phyloP scores from a whole-genome alignment of 768 basidiomycete genomes.

The Russula lepida region DNA sequence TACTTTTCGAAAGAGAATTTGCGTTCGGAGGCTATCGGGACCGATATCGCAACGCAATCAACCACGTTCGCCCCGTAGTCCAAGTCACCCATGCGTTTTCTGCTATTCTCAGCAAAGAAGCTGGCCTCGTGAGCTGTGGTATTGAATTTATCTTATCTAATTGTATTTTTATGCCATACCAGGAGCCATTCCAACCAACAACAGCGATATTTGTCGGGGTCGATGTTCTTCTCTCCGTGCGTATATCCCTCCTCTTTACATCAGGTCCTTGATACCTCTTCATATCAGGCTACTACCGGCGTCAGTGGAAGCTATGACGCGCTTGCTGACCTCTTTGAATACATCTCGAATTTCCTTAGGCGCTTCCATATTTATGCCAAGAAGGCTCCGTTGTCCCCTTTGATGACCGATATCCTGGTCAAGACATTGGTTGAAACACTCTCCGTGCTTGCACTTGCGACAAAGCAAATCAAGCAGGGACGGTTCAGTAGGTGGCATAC shows the following conservation, averaged over 20 bases:
- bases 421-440: background rate
- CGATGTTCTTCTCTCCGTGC: background rate
- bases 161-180: background rate
- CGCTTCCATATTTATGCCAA: background rate
- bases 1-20: background rate
- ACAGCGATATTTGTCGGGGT: background rate
- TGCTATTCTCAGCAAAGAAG: background rate
- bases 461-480: background rate
- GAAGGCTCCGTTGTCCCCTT: background rate
- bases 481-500: background rate
- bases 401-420: background rate
- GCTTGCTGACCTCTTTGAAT: background rate
- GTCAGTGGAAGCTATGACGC: background rate
- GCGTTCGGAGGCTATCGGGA: background rate
- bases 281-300: background rate
- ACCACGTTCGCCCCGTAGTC: background rate
- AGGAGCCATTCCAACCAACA: background rate
- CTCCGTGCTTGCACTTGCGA: background rate
- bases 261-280: background rate
- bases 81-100: background rate
- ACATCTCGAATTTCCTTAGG: background rate
- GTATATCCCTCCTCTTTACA: background rate
- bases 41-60: background rate
- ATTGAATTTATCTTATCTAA: background rate
- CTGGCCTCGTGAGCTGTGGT: background rate